Evolutionary conservation across 805 yeast genomes (phyloP).

Genomic region (Metschnikowia henanensis): DNA sequence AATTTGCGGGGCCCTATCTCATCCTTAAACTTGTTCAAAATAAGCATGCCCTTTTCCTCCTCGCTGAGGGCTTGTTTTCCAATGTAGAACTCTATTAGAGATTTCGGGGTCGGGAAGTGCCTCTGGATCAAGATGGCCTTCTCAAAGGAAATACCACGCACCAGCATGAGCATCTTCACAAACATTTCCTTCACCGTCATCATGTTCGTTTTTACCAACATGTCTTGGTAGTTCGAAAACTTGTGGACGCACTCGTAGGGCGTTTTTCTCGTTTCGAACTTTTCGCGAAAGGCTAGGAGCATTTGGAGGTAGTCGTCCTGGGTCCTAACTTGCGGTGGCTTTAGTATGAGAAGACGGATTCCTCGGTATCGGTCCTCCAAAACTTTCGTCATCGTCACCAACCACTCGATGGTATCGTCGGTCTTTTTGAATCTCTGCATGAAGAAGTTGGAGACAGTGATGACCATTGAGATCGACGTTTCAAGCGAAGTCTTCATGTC

Average conservation of each 20-base stretch:
- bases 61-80: conserved; percentile 20
- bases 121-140: conserved; percentile 79
- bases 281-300: conserved; percentile 42
- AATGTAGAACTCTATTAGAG: conserved; percentile 51
- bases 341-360: conserved; percentile 48
- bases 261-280: conserved; percentile 36
- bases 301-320: conserved; percentile 51
- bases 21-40: conserved; percentile 31
- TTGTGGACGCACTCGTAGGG: conserved; percentile 39
- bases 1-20: conserved; percentile 54
- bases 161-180: conserved; percentile 72
- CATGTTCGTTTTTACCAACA: conserved; percentile 68
- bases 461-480: conserved; percentile 72
- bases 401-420: conserved; percentile 70
- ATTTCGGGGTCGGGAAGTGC: conserved; percentile 66
- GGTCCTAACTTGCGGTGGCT: conserved; percentile 47
- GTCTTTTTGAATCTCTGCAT: conserved; percentile 67
- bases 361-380: conserved; percentile 39
- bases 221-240: conserved; percentile 52
- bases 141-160: conserved; percentile 80
- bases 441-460: conserved; percentile 65
- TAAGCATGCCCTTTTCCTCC: conserved; percentile 28
- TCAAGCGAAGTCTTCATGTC: conserved; percentile 64
- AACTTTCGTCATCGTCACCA: conserved; percentile 48
- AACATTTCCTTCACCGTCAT: conserved; percentile 76